Percentiles rank a stretch among this genome's conserved stretches.
Conservation (phyloP, 768 basidiomycete genomes). For the Russula sp. region DNA sequence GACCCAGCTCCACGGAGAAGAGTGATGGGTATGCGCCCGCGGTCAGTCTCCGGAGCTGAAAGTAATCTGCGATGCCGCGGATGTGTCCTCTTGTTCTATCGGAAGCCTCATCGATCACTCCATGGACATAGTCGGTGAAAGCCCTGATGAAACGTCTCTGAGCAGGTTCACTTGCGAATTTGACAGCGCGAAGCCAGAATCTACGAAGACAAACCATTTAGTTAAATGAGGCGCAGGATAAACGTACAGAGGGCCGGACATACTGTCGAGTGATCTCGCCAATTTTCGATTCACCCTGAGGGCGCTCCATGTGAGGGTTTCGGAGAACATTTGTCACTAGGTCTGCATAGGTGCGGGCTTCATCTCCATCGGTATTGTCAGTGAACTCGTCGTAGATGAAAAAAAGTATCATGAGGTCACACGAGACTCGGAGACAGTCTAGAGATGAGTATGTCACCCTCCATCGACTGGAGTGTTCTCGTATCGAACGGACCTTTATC, state of each 20-base stretch:
- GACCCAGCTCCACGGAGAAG: slow-evolving; percentile 38
- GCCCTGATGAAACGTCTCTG: slow-evolving; percentile 35
- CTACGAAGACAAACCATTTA: not conserved
- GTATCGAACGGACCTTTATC: slow-evolving; percentile 4
- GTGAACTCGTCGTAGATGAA: slow-evolving; percentile 25
- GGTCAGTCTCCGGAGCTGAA: slow-evolving; percentile 42
- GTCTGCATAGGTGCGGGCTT: slow-evolving; percentile 5
- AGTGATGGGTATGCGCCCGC: slow-evolving; percentile 43
- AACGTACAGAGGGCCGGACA: not conserved
- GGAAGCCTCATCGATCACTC: slow-evolving; percentile 36
- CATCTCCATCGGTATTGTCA: slow-evolving; percentile 8
- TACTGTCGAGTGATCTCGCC: slow-evolving; percentile 25
- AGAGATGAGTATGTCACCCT: not conserved
- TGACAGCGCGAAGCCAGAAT: slow-evolving; percentile 13
- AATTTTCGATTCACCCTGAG: slow-evolving; percentile 13
- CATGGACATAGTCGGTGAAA: slow-evolving; percentile 35
- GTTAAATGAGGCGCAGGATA: too few relatives aligned
- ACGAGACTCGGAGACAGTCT: slow-evolving; percentile 17
- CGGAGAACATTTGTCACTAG: slow-evolving; percentile 12
- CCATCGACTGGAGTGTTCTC: not conserved
- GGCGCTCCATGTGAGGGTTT: slow-evolving; percentile 16
- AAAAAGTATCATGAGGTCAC: slow-evolving; percentile 12
- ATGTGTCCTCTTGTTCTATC: slow-evolving; percentile 39
- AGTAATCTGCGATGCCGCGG: slow-evolving; percentile 42
- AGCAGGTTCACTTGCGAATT: not conserved